Evolutionary conservation across 371 early-diverging fungal species (phyloP).

Genomic region (Rhizopus sp.): DNA sequence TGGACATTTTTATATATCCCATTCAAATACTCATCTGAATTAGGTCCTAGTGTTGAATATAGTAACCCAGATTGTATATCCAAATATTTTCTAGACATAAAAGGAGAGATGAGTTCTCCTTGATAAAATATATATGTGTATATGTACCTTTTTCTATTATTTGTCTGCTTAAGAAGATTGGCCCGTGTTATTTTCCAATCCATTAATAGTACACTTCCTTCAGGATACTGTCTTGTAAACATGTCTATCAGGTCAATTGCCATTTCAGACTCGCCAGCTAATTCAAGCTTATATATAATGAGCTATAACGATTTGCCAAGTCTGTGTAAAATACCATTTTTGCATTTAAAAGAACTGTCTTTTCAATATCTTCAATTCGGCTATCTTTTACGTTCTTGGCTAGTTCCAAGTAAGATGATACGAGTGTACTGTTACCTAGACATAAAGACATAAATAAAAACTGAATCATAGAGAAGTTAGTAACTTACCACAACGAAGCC

Average conservation of each 20-base stretch:
- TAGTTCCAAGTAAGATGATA: constrained; percentile 24
- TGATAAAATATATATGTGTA: no score
- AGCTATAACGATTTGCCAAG: not conserved
- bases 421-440: constrained; percentile 21
- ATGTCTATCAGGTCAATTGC: constrained; percentile 23
- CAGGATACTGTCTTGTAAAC: constrained; percentile 23
- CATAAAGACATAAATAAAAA: not conserved
- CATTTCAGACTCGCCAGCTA: constrained; percentile 26
- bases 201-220: constrained; percentile 27
- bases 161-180: constrained; percentile 6
- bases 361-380: constrained; percentile 31
- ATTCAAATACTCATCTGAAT: constrained; percentile 17
- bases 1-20: constrained; percentile 4
- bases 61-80: constrained; percentile 1
- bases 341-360: constrained; percentile 25
- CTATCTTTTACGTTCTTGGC: constrained; percentile 18
- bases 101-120: not conserved
- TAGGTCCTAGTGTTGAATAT: not conserved
- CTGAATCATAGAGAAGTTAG: not conserved
- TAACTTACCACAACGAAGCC: constrained; percentile 28
- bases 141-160: constrained; percentile 11
- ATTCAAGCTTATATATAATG: constrained; percentile 19
- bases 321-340: constrained; percentile 24
- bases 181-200: constrained; percentile 30
- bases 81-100: constrained; percentile 5